These are phyloP conservation scores for Fusarium sublunatum DNA, from an alignment of 2,329 filamentous ascomycete species.

Conservation along the genomic window DNA sequence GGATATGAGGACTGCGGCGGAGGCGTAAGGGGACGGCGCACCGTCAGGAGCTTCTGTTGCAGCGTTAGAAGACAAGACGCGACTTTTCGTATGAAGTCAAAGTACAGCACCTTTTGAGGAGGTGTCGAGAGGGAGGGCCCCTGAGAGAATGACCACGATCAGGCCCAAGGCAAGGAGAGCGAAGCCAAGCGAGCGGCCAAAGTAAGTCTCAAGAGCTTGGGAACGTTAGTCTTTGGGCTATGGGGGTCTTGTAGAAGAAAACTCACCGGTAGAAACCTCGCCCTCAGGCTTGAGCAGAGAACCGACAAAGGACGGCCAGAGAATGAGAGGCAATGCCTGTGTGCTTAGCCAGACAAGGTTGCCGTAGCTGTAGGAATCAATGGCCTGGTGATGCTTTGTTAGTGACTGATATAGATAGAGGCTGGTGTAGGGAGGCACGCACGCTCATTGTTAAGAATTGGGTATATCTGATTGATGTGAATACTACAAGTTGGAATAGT, in stretches of 20 bases:
- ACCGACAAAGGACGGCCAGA: constrained; percentile 61
- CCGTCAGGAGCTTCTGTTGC: constrained; percentile 46
- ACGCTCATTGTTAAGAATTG: constrained; percentile 36
- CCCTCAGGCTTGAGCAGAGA: constrained; percentile 55
- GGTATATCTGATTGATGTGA: background rate
- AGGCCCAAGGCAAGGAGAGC: constrained; percentile 72
- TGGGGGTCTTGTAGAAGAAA: too few species aligned
- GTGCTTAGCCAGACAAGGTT: constrained; percentile 63
- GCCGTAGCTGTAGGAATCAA: constrained; percentile 62
- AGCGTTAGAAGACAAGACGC: constrained; percentile 2
- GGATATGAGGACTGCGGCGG: constrained; percentile 74
- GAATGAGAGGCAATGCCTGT: constrained; percentile 60
- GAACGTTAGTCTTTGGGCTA: constrained; percentile 25
- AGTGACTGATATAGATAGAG: constrained; percentile 3
- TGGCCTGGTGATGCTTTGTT: constrained; percentile 52
- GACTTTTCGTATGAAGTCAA: too few species aligned
- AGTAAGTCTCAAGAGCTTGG: constrained; percentile 74
- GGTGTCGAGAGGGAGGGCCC: constrained; percentile 73
- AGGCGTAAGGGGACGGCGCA: constrained; percentile 70
- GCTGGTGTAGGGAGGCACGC: background rate
- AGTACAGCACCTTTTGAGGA: constrained; percentile 52
- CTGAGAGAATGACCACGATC: constrained; percentile 75
- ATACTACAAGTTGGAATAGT: background rate
- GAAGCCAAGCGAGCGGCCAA: constrained; percentile 77
- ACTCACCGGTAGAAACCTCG: constrained; percentile 49